phyloP scores from a whole-genome alignment of 2,329 filamentous ascomycete species.

The Alternaria burnsii region DNA sequence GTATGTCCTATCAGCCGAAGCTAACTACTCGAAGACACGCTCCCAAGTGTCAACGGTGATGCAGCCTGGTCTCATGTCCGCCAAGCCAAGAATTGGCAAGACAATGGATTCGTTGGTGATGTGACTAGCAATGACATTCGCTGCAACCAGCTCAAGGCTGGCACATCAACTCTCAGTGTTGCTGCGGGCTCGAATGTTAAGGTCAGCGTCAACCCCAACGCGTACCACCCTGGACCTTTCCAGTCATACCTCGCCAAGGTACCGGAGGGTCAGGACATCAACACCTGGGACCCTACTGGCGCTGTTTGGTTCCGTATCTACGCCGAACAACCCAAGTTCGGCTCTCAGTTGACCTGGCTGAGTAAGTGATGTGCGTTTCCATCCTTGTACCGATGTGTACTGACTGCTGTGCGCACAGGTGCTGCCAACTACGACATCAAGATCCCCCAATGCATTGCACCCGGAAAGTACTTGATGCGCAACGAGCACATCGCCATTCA shows the following conservation, averaged over 20 bases:
- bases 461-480: conserved; percentile 57
- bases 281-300: conserved; percentile 44
- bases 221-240: conserved; percentile 47
- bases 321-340: conserved; percentile 19
- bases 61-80: conserved; percentile 14
- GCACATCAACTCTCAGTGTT: conserved; percentile 17
- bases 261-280: conserved; percentile 41
- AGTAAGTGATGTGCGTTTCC: not conserved
- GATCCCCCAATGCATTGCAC: conserved; percentile 52
- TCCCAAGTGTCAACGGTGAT: conserved; percentile 15
- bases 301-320: conserved; percentile 50
- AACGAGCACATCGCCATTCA: conserved; percentile 59
- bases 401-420: not conserved
- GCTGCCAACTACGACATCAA: conserved; percentile 34
- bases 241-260: conserved; percentile 52
- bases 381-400: not conserved
- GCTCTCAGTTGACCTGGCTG: conserved; percentile 15
- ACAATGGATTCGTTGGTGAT: conserved; percentile 22
- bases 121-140: conserved; percentile 36
- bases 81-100: conserved; percentile 20
- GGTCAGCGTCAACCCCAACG: conserved; percentile 38
- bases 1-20: no score
- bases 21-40: conserved; percentile 12
- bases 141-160: conserved; percentile 34
- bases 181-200: conserved; percentile 42